phyloP scores from a whole-genome alignment of 2,329 filamentous ascomycete genomes.

The Alternaria ethzedia region DNA sequence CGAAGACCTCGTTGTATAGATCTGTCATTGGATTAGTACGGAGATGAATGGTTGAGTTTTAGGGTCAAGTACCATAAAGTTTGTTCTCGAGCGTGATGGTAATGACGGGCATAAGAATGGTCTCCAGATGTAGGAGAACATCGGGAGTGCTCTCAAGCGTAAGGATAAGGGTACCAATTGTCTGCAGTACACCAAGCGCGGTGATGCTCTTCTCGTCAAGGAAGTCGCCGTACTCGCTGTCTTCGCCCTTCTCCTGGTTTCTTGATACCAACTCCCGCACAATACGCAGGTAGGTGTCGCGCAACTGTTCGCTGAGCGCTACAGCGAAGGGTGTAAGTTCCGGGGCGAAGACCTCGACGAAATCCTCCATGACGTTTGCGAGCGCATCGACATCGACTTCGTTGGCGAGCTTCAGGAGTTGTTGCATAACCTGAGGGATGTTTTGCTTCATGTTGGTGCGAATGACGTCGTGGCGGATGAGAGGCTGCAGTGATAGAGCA shows the following conservation, averaged over 20 bases:
- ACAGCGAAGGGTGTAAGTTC: slow-evolving; percentile 97
- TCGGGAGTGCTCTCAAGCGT: slow-evolving; percentile 97
- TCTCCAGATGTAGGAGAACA: slow-evolving; percentile 91
- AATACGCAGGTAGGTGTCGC: slow-evolving; percentile 94
- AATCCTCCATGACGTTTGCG: slow-evolving; percentile 99
- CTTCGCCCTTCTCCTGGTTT: slow-evolving; percentile 74
- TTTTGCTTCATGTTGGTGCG: slow-evolving; percentile 95
- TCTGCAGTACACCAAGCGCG: slow-evolving; percentile 92
- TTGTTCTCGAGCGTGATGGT: slow-evolving; percentile 97
- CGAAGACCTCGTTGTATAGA: slow-evolving; percentile 96
- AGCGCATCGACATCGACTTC: slow-evolving; percentile 97
- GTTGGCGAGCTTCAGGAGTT: slow-evolving; percentile 94
- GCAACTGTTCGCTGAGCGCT: slow-evolving; percentile 90
- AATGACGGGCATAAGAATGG: slow-evolving; percentile 96
- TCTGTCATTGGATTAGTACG: slow-evolving; percentile 58
- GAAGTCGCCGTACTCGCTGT: slow-evolving; percentile 86
- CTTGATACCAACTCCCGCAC: slow-evolving; percentile 90
- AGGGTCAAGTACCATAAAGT: slow-evolving; percentile 72
- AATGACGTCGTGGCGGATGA: slow-evolving; percentile 95
- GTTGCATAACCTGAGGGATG: slow-evolving; percentile 99
- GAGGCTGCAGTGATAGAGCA: slow-evolving; percentile 88
- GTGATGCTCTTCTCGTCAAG: slow-evolving; percentile 98
- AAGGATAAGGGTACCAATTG: slow-evolving; percentile 94
- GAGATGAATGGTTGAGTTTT: background rate
- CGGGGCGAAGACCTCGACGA: slow-evolving; percentile 97